phyloP scores from a whole-genome alignment of 306 rosid species.

The Prunus padus region DNA sequence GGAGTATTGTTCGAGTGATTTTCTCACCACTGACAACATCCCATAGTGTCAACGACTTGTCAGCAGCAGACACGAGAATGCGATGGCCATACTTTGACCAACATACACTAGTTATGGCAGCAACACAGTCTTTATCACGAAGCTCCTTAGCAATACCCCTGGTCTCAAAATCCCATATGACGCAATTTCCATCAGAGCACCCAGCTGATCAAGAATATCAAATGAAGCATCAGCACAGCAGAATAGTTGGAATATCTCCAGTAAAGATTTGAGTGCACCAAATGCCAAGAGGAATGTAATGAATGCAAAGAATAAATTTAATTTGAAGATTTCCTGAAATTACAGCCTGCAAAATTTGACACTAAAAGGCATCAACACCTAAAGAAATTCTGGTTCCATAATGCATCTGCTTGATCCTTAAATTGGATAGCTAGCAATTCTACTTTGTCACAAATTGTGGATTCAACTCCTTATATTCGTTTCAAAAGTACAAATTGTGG shows the following conservation, averaged over 20 bases:
- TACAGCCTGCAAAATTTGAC: neutral
- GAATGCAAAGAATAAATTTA: neutral
- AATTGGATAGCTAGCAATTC: neutral
- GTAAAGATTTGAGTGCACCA: conserved; percentile 6
- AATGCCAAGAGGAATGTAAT: neutral
- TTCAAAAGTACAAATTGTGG: neutral
- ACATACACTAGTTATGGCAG: conserved; percentile 66
- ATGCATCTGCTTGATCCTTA: no score
- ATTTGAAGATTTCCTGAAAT: neutral
- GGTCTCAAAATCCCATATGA: conserved; percentile 94
- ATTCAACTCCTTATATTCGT: neutral
- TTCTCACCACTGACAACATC: conserved; percentile 72
- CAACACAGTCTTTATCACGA: conserved; percentile 64
- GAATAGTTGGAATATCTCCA: conserved; percentile 13
- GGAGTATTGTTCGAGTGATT: conserved; percentile 54
- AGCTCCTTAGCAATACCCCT: conserved; percentile 94
- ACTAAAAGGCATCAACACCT: no score
- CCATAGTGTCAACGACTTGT: conserved; percentile 83
- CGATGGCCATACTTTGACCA: conserved; percentile 74
- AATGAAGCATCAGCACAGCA: conserved; percentile 21
- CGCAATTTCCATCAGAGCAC: conserved; percentile 88
- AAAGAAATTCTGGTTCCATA: no score
- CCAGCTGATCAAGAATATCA: conserved; percentile 64
- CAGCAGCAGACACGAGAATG: conserved; percentile 86
- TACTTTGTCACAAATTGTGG: neutral